Percentiles rank a stretch among this genome's conserved stretches.
phyloP scores from a whole-genome alignment of 305 asterid genomes.

The Fraxinus platypoda region DNA sequence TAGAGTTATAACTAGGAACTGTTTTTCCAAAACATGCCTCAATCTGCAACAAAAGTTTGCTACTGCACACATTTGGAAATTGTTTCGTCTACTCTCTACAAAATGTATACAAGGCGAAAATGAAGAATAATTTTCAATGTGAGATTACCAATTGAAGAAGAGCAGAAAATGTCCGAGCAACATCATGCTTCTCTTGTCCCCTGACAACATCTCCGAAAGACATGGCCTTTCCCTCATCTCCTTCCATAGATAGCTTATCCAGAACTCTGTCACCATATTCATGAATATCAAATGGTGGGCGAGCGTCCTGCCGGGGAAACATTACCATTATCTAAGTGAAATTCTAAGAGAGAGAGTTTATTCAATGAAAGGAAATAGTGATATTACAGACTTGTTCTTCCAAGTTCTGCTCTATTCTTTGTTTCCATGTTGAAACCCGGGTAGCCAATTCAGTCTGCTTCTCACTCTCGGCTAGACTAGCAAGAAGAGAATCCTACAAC shows the following conservation, averaged over 20 bases:
- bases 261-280: slow-evolving; percentile 73
- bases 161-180: slow-evolving; percentile 93
- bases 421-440: slow-evolving; percentile 93
- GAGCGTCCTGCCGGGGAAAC: slow-evolving; percentile 61
- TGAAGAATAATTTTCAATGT: neutral
- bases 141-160: slow-evolving; percentile 82
- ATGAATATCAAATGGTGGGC: slow-evolving; percentile 90
- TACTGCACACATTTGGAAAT: neutral
- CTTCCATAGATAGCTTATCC: slow-evolving; percentile 50
- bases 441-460: slow-evolving; percentile 84
- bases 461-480: slow-evolving; percentile 77
- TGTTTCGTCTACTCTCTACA: neutral
- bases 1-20: neutral
- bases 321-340: slow-evolving; percentile 4
- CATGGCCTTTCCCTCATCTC: slow-evolving; percentile 37
- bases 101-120: neutral
- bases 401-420: slow-evolving; percentile 79
- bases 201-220: slow-evolving; percentile 66
- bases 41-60: neutral
- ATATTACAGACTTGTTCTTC: slow-evolving; percentile 73
- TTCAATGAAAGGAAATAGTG: neutral
- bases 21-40: neutral
- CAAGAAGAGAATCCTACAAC: slow-evolving; percentile 81
- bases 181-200: slow-evolving; percentile 85
- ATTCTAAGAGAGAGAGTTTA: neutral